A percentile compares a stretch with the other conserved stretches of the same genome.
Evolutionary conservation across 1,139 yeast genomes (phyloP).

Genomic region (Candida sanyaensis): DNA sequence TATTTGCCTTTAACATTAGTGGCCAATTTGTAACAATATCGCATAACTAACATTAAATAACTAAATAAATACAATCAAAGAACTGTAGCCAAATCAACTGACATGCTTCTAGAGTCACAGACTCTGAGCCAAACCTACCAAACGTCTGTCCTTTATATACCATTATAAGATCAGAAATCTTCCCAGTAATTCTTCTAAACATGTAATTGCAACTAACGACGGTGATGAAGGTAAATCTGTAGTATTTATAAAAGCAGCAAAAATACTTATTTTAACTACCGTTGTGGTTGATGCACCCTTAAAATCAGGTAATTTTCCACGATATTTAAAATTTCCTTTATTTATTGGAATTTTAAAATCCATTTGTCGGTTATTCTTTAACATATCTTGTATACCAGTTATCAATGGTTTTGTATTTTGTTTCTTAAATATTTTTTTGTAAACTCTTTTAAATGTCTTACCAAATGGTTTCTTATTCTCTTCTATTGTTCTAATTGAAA

Average conservation of each 20-base stretch:
- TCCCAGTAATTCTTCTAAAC: not conserved
- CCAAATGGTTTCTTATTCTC: not conserved
- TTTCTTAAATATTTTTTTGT: constrained; percentile 1
- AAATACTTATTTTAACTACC: not conserved
- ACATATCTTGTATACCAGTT: not conserved
- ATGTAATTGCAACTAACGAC: not conserved
- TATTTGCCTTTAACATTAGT: too few species aligned
- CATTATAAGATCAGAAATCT: not conserved
- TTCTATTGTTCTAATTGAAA: not conserved
- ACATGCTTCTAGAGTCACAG: too few species aligned
- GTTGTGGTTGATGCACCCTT: not conserved
- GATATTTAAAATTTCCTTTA: not conserved
- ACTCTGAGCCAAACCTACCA: too few species aligned
- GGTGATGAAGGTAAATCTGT: not conserved
- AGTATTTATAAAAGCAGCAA: not conserved
- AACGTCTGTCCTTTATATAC: too few species aligned
- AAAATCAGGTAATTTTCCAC: not conserved
- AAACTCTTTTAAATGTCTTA: not conserved
- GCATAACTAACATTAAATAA: too few species aligned
- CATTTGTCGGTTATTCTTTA: too few species aligned
- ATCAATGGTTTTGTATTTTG: not conserved
- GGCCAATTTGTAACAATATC: too few species aligned
- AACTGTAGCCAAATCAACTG: too few species aligned
- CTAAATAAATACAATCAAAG: too few species aligned
- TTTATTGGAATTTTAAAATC: not conserved